Evolutionary conservation across 352 stramenopile species (phyloP).

Genomic region (Pythium scleroteichum): DNA sequence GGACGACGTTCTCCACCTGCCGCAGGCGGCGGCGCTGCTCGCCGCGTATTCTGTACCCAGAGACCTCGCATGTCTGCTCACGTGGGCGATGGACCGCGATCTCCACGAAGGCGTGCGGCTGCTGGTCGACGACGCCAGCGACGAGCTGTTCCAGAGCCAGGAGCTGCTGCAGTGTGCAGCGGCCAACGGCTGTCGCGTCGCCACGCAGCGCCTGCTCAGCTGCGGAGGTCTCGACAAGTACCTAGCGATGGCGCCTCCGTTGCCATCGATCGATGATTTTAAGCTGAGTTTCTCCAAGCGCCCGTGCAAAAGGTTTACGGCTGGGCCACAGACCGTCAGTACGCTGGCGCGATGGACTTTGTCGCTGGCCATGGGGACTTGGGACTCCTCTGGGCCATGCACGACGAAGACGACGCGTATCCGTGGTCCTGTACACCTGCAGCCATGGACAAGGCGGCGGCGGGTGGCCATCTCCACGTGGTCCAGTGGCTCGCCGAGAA

Average conservation of each 20-base stretch:
- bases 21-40: slow-evolving; percentile 7
- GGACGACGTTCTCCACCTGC: slow-evolving; percentile 15
- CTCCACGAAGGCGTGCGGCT: slow-evolving; percentile 11
- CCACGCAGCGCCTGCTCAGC: slow-evolving; percentile 2
- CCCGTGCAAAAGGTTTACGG: slow-evolving; percentile 8
- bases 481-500: slow-evolving; percentile 34
- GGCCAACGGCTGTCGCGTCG: slow-evolving; percentile 8
- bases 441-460: slow-evolving; percentile 23
- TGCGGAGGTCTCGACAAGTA: slow-evolving; percentile 6
- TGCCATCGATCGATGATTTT: background rate
- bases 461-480: slow-evolving; percentile 29
- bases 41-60: background rate
- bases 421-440: slow-evolving; percentile 13
- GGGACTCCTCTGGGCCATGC: slow-evolving; percentile 9
- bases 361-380: slow-evolving; percentile 9
- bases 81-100: slow-evolving; percentile 1
- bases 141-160: background rate
- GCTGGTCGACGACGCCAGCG: background rate
- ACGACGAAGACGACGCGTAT: slow-evolving; percentile 7
- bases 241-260: background rate
- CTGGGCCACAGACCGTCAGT: slow-evolving; percentile 6
- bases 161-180: slow-evolving; percentile 3
- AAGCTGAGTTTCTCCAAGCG: background rate
- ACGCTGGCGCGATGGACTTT: slow-evolving; percentile 14
- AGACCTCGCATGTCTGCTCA: background rate